Evolutionary conservation across 805 yeast species (phyloP).

Genomic region (Starmerella scarabaei): DNA sequence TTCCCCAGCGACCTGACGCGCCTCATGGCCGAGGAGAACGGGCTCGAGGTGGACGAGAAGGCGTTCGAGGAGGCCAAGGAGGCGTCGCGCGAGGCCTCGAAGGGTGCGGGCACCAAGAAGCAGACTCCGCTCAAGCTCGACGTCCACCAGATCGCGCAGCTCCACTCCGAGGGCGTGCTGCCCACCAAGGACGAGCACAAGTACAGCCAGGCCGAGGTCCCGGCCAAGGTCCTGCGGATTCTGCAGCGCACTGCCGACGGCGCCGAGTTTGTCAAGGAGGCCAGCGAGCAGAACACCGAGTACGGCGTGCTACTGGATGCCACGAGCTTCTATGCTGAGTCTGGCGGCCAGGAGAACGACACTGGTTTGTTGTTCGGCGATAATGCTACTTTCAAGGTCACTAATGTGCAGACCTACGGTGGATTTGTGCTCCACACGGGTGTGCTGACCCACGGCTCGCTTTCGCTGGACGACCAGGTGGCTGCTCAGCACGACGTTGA

Average conservation of each 20-base stretch:
- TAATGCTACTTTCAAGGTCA: conserved; percentile 82
- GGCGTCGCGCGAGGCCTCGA: conserved; percentile 88
- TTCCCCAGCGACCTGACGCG: conserved; percentile 97
- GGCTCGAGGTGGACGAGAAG: conserved; percentile 77
- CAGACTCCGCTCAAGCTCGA: conserved; percentile 58
- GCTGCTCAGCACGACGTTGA: conserved; percentile 83
- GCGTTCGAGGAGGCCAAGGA: conserved; percentile 85
- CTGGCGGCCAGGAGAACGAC: conserved; percentile 98
- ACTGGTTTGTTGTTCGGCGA: conserved; percentile 87
- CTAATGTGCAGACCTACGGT: conserved; percentile 81
- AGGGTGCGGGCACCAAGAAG: conserved; percentile 31
- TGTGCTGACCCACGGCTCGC: conserved; percentile 56
- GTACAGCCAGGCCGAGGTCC: conserved; percentile 50
- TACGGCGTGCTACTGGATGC: conserved; percentile 74
- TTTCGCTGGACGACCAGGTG: conserved; percentile 54
- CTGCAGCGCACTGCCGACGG: conserved; percentile 45
- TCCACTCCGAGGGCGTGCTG: conserved; percentile 48
- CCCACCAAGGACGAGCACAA: conserved; percentile 76
- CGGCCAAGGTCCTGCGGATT: conserved; percentile 58
- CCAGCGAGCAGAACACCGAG: conserved; percentile 34
- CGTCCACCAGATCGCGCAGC: conserved; percentile 73
- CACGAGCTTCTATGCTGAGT: conserved; percentile 95
- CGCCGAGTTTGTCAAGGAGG: conserved; percentile 31
- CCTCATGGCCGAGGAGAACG: conserved; percentile 97
- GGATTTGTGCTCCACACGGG: conserved; percentile 97